Percentiles rank a stretch among this genome's conserved stretches.
Conservation (phyloP, 2,329 filamentous ascomycete species). For the Sarocladiaceae sp. region DNA sequence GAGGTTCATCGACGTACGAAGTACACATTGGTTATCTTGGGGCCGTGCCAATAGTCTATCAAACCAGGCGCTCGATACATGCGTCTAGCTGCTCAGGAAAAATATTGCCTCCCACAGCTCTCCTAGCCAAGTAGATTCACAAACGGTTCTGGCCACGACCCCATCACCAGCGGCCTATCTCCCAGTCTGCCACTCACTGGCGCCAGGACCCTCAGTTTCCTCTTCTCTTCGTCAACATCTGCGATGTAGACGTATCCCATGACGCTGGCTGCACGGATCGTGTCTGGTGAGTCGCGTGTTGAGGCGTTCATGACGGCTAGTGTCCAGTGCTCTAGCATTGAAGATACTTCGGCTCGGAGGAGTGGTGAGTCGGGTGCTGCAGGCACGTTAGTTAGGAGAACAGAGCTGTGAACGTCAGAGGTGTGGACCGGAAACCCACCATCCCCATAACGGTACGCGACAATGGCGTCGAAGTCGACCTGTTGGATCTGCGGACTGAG, state of each 20-base stretch:
- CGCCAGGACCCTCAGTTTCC: constrained; percentile 72
- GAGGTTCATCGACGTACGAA: no score
- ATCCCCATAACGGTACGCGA: constrained; percentile 64
- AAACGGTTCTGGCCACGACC: constrained; percentile 78
- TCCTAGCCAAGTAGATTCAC: constrained; percentile 65
- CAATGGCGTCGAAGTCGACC: constrained; percentile 67
- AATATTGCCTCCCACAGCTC: no score
- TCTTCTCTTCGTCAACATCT: constrained; percentile 80
- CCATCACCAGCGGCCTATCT: constrained; percentile 74
- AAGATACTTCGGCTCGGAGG: constrained; percentile 57
- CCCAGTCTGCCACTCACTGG: constrained; percentile 79
- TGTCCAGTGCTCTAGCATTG: constrained; percentile 70
- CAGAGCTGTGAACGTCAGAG: neutral
- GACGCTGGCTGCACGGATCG: constrained; percentile 73
- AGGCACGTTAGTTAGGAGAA: neutral
- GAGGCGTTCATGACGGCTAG: constrained; percentile 79
- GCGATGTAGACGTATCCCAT: constrained; percentile 92
- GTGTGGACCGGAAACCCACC: constrained; percentile 32
- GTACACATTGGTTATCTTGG: no score
- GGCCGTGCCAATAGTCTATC: no score
- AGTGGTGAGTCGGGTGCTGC: constrained; percentile 28
- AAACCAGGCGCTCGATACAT: no score
- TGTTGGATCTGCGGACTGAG: constrained; percentile 84
- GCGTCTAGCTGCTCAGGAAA: neutral
- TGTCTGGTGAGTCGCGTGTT: constrained; percentile 60